Conservation (phyloP, 2,329 filamentous ascomycete species). For the Fusarium protoensiforme region DNA sequence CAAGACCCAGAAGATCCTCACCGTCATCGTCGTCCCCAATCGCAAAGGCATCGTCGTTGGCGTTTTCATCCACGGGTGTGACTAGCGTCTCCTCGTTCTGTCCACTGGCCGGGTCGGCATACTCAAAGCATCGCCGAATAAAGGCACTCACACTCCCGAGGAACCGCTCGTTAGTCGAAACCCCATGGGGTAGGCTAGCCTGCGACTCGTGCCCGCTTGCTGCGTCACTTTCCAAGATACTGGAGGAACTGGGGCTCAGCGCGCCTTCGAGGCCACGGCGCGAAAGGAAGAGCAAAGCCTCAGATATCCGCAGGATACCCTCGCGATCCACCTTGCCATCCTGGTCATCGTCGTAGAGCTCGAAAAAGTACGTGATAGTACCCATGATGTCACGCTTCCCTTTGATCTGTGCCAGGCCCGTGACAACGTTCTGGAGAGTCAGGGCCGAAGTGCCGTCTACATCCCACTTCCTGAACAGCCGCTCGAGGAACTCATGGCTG, state of each 20-base stretch:
- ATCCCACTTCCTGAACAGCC: slow-evolving; percentile 91
- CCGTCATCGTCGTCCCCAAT: slow-evolving; percentile 80
- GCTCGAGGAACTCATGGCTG: slow-evolving; percentile 93
- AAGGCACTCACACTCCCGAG: slow-evolving; percentile 94
- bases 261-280: slow-evolving; percentile 85
- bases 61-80: slow-evolving; percentile 33
- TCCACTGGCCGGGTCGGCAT: slow-evolving; percentile 85
- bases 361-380: slow-evolving; percentile 97
- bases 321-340: slow-evolving; percentile 95
- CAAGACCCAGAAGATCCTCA: slow-evolving; percentile 71
- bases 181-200: slow-evolving; percentile 57
- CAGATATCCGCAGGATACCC: slow-evolving; percentile 93
- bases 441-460: slow-evolving; percentile 79
- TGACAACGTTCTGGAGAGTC: slow-evolving; percentile 91
- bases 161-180: slow-evolving; percentile 85
- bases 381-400: slow-evolving; percentile 97
- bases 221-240: slow-evolving; percentile 57
- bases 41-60: slow-evolving; percentile 68
- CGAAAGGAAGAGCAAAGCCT: slow-evolving; percentile 92
- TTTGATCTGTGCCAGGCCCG: slow-evolving; percentile 89
- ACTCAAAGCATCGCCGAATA: slow-evolving; percentile 96
- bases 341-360: slow-evolving; percentile 92
- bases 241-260: slow-evolving; percentile 72
- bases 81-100: slow-evolving; percentile 52
- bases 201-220: slow-evolving; percentile 47